Evolutionary conservation across 352 stramenopile genomes (phyloP), one percentile per base, ranked within the genome.

Genomic region (Phytophthora tentaculata): DNA sequence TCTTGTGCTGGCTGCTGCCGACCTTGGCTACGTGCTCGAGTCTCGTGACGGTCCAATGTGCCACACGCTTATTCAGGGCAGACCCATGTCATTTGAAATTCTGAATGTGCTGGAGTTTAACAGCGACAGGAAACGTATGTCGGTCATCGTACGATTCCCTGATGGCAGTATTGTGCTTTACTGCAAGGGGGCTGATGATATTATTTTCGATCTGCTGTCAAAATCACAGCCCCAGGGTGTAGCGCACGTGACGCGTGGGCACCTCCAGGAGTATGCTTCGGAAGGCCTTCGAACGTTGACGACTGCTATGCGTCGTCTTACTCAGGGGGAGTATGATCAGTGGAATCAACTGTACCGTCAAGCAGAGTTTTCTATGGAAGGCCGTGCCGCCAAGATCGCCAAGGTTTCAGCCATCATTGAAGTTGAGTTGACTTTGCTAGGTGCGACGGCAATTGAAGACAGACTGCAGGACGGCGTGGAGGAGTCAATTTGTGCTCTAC

Each of bases 101-200:
- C 74, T 99, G 53, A 97, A 98, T 50, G 88, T 99, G 5, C 96
- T 99, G 51, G 97, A 99, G 73, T 99, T 99, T 81, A 98, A 99
- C 73, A 98, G 94, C 54, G 90, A 98, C 54, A 83, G 98, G 13
- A 99, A 99, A 78, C 82, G 98, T 58, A 99, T 99, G 97, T 99
- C 95, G 19, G 92, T 99, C 35, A 81, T 99, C 32, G 90, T 99
- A 26, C 84, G 95, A 24, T 80, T 93, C 26, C 80, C 80, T 0
- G 82, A 90, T 35, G 88, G 83, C 19, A 76, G 74, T 48, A 84
- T 97, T 13, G 71, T 86, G 14, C 69, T 97, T 17, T 94, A 94
- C 58, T 97, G 90, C 69, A 96, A 96, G 53, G 78, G 84, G 6
- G 89, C 89, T 2, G 89, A 96, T 60, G 88, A 94, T 37, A 70